These are phyloP conservation scores for Neonectria magnoliae DNA, from an alignment of 2,329 filamentous ascomycete species.

Conservation along the genomic window DNA sequence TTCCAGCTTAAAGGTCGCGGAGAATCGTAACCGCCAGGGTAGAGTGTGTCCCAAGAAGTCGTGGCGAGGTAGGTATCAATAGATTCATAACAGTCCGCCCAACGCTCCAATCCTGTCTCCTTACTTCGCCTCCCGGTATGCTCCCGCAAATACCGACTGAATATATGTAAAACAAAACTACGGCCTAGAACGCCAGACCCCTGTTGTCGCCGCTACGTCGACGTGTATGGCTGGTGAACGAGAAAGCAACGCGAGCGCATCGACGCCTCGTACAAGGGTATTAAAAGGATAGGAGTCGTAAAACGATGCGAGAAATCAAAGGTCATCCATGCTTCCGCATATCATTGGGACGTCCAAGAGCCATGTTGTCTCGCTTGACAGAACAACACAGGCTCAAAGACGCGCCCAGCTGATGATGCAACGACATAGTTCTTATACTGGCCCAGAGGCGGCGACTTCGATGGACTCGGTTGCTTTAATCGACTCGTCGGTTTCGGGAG, in stretches of 20 bases:
- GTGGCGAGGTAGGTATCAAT: conserved; percentile 21
- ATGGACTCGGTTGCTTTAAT: conserved; percentile 15
- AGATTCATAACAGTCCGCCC: conserved; percentile 18
- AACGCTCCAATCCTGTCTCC: conserved; percentile 23
- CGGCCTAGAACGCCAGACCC: conserved; percentile 37
- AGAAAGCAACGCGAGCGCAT: conserved; percentile 38
- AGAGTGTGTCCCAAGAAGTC: conserved; percentile 11
- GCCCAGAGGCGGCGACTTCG: conserved; percentile 19
- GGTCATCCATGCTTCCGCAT: conserved; percentile 21
- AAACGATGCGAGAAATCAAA: conserved; percentile 32
- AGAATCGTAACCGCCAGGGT: neutral
- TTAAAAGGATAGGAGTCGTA: conserved; percentile 43
- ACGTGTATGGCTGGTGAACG: conserved; percentile 34
- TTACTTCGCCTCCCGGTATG: conserved; percentile 31
- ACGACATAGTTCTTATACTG: conserved; percentile 28
- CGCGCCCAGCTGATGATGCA: conserved; percentile 9
- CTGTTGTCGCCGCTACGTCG: conserved; percentile 34
- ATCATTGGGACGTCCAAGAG: conserved; percentile 3
- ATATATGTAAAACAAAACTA: conserved; percentile 21
- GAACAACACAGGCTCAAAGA: neutral
- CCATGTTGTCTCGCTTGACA: neutral
- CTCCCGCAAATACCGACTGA: conserved; percentile 23
- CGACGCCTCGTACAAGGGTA: conserved; percentile 42
- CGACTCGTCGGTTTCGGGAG: conserved; percentile 13
- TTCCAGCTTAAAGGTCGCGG: conserved; percentile 10